Conservation (phyloP, 2,329 filamentous ascomycete genomes). For the Hypoxylon sp. region DNA sequence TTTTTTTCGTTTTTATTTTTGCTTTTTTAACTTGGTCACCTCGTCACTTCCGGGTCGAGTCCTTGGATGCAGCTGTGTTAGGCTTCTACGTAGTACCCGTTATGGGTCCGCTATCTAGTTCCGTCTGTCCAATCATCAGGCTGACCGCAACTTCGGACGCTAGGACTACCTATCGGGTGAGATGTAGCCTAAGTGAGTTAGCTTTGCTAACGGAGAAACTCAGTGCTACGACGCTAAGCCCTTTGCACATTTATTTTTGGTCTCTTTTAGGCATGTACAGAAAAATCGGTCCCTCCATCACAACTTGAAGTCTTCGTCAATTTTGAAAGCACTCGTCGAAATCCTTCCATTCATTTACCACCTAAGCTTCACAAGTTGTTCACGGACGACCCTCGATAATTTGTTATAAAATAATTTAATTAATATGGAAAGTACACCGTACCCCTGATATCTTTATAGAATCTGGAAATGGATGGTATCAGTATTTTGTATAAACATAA, state of each 20-base stretch:
- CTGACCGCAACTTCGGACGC: slow-evolving; percentile 3
- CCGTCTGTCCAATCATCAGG: slow-evolving; percentile 21
- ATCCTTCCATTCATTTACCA: background rate
- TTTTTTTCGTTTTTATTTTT: slow-evolving; percentile 13
- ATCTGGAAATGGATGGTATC: background rate
- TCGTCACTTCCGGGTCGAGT: background rate
- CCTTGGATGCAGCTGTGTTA: background rate
- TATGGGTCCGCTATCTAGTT: slow-evolving; percentile 28
- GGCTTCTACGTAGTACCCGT: slow-evolving; percentile 10
- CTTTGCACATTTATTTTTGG: slow-evolving; percentile 22
- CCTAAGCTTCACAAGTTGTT: background rate
- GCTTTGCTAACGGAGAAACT: slow-evolving; percentile 19
- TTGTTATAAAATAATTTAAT: background rate
- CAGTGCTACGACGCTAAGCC: slow-evolving; percentile 23
- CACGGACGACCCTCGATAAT: background rate
- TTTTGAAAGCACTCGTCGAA: background rate
- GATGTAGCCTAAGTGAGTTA: slow-evolving; percentile 22
- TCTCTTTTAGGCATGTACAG: background rate
- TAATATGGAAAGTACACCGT: background rate
- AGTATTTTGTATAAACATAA: background rate
- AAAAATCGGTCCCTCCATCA: background rate
- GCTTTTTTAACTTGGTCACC: background rate
- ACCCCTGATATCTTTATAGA: background rate
- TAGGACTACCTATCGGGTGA: slow-evolving; percentile 2
- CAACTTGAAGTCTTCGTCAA: background rate